Base-by-base conservation (phyloP, 179 eudicot species). In the Spinacia oleracea region DNA sequence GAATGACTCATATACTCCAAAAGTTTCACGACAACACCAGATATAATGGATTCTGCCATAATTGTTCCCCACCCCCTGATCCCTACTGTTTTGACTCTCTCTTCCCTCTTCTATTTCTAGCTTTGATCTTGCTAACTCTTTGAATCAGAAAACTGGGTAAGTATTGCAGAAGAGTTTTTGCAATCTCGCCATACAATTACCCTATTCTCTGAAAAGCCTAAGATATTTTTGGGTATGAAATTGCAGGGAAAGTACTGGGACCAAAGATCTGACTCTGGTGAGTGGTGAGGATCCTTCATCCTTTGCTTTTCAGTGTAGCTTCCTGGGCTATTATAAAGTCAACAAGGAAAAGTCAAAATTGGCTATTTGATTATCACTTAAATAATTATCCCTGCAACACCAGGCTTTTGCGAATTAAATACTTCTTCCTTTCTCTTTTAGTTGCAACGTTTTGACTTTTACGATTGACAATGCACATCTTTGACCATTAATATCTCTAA, bases 31-130 rank as follows among this genome's bases (percentile, higher is more conserved):
- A 64, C 18, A 9, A 64, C 69, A 34, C 42, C 69, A 64, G 69
- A 64, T 64, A 64, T 64, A 31, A 64, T 32, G 69, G 69, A 32
- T 34, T 64, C 69, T 15, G 69, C 69, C 69, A 64, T 64, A 32
- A 32, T 64, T 31, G 12, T 3, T 15, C 43, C 15, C 25, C 31
- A 15, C 25, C 25, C 29, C 10, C 11, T 21, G 64, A 59, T 59
- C 32, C 10, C 31, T 59, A 23, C 25, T 59, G 14, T 59, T 23
- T 59, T 8, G 64, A 59, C 32, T 29, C 12, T 10, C 27, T 59
- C 2, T 59, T 59, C 31, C n/a, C n/a, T 38, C 64, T 25, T 32
- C 25, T 59, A 15, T 21, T 59, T 59, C 64, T 59, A 31, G 68
- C 7, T 32, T 63, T 29, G 40, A 64, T 63, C 35, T 27, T 38